Evolutionary conservation across 257 asterid species (phyloP), one percentile per base, ranked within the genome.

Genomic region (Capsicum chinense): DNA sequence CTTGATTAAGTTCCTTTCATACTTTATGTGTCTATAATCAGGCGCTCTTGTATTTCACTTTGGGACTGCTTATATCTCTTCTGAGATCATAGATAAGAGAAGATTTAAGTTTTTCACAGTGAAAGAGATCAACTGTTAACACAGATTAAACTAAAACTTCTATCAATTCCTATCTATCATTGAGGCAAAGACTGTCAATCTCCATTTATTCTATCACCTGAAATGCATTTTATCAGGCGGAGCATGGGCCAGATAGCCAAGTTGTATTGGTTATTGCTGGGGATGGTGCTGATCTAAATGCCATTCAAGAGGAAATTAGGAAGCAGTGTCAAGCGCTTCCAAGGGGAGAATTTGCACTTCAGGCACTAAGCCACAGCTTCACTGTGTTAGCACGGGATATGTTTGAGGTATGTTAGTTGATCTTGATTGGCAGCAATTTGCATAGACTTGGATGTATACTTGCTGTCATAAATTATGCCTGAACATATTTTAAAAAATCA

Each of bases 241-340:
- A 97, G 92, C 98, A 95, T 79, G 99, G 98, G 78, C 99, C 99
- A 44, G 98, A 97, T 84, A 97, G 99, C 92, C 99, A 97, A 89
- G 99, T 95, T 85, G 98, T 97, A 84, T 95, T 95, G 84, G 97
- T 97, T 85, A 89, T 92, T 88, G 92, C 92, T 88, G 98, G 98
- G 81, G 97, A 93, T 68, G 97, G 90, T 85, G 97, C 93, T 57
- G 91, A 97, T 89, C 79, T 93, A 81, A 83, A 73, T 86, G 93
- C 90, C 71, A 94, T 97, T 79, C 90, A 89, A 88, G 91, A 90
- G 76, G 95, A 97, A 91, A 89, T 97, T 85, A 87, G 83, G 82
- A 91, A 91, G 88, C 98, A 97, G 86, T 97, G 99, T 85, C 83
- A 89, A 85, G 90, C 89, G 88, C 97, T 97, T 87, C 98, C 98